Percentiles rank a stretch among this genome's conserved stretches.
Evolutionary conservation across 352 stramenopile genomes (phyloP).

Genomic region (Phytophthora europaea): DNA sequence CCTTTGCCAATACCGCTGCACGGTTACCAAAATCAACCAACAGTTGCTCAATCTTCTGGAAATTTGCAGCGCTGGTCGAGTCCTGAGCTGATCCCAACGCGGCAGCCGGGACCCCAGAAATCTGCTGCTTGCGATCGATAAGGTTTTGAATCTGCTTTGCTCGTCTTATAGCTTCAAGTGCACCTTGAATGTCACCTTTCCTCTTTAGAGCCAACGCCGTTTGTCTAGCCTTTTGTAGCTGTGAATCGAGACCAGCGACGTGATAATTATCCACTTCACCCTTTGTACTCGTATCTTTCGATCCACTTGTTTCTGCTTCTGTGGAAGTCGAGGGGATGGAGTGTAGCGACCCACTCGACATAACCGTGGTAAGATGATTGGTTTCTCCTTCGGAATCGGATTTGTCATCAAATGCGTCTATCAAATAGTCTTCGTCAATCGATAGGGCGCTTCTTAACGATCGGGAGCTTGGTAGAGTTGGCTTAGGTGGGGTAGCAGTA

Average conservation of each 20-base stretch:
- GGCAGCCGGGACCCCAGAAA: background rate
- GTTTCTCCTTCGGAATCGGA: slow-evolving; percentile 46
- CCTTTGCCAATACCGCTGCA: slow-evolving; percentile 58
- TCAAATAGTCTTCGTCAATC: slow-evolving; percentile 69
- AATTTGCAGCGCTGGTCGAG: slow-evolving; percentile 36
- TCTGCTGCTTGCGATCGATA: slow-evolving; percentile 58
- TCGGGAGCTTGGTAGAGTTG: slow-evolving; percentile 19
- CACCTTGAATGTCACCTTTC: slow-evolving; percentile 62
- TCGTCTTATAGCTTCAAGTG: slow-evolving; percentile 73
- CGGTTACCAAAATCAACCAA: slow-evolving; percentile 77
- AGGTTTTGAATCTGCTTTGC: slow-evolving; percentile 78
- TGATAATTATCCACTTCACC: background rate
- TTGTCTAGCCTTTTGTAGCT: slow-evolving; percentile 57
- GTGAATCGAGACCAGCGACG: slow-evolving; percentile 46
- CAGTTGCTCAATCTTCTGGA: slow-evolving; percentile 69
- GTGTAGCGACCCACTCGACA: slow-evolving; percentile 23
- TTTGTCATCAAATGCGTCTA: slow-evolving; percentile 78
- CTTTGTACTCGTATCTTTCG: background rate
- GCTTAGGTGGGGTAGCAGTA: background rate
- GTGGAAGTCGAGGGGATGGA: background rate
- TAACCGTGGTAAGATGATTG: slow-evolving; percentile 26
- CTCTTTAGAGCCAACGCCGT: slow-evolving; percentile 65
- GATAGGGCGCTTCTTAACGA: slow-evolving; percentile 38
- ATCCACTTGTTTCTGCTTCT: slow-evolving; percentile 7
- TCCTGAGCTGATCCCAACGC: slow-evolving; percentile 17